A percentile compares a stretch with the other conserved stretches of the same genome.
Evolutionary conservation across 108 stramenopile genomes (phyloP).

Genomic region (Phaeodactylum tricornutum): DNA sequence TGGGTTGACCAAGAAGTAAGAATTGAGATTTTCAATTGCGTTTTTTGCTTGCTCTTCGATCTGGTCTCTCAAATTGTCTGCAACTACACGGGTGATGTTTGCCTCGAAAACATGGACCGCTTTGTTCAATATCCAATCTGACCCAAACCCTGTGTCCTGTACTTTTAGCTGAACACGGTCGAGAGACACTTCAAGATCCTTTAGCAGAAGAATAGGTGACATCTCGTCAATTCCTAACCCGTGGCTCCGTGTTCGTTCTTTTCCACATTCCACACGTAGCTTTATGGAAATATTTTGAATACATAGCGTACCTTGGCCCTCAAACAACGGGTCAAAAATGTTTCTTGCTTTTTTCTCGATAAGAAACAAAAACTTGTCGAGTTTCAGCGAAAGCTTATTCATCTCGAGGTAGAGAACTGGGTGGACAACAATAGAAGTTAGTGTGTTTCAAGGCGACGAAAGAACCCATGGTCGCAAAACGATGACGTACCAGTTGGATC

Average conservation of each 20-base stretch:
- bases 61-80: conserved; percentile 61
- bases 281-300: conserved; percentile 66
- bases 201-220: conserved; percentile 49
- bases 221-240: conserved; percentile 14
- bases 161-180: conserved; percentile 53
- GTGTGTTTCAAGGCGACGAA: conserved; percentile 27
- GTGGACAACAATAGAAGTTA: conserved; percentile 63
- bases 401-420: conserved; percentile 71
- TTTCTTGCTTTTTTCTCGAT: conserved; percentile 59
- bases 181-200: conserved; percentile 46
- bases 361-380: conserved; percentile 65
- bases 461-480: no score
- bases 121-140: conserved; percentile 69
- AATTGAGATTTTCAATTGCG: conserved; percentile 57
- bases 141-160: conserved; percentile 55
- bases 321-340: conserved; percentile 81
- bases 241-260: conserved; percentile 29
- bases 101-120: conserved; percentile 62
- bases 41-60: conserved; percentile 43
- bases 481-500: no score
- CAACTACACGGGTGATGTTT: conserved; percentile 53
- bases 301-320: conserved; percentile 48
- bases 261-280: conserved; percentile 63
- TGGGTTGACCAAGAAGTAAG: conserved; percentile 57
- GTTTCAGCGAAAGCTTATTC: conserved; percentile 53